These are phyloP conservation scores for Fusarium sp. DNA, from an alignment of 2,329 filamentous ascomycete species.

Conservation along the genomic window DNA sequence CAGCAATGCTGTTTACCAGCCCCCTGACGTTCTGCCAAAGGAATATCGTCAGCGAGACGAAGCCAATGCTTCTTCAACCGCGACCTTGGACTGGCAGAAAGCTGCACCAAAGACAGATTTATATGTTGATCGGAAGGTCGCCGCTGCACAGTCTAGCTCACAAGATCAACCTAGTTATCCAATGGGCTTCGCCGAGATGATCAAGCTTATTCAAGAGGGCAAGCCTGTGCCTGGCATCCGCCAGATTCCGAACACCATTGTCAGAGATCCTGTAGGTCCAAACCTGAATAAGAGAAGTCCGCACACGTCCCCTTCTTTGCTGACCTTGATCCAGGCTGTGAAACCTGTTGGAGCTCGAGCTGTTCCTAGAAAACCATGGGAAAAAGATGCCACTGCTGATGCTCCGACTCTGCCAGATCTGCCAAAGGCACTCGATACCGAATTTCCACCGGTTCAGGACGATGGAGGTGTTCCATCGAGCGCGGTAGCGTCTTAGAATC, in stretches of 20 bases:
- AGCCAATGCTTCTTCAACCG: constrained; percentile 23
- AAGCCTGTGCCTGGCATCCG: constrained; percentile 88
- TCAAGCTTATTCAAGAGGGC: constrained; percentile 85
- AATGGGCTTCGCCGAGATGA: constrained; percentile 85
- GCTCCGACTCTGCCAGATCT: constrained; percentile 35
- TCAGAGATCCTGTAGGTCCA: constrained; percentile 74
- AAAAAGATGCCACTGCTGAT: constrained; percentile 64
- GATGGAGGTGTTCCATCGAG: constrained; percentile 11
- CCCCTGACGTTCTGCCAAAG: constrained; percentile 56
- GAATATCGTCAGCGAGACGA: constrained; percentile 46
- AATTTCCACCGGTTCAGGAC: constrained; percentile 53
- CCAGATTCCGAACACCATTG: constrained; percentile 84
- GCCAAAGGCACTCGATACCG: constrained; percentile 51
- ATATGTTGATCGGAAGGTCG: constrained; percentile 57
- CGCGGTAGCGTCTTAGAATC: constrained; percentile 5
- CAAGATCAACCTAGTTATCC: constrained; percentile 77
- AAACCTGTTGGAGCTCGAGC: constrained; percentile 63
- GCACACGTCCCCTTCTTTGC: background rate
- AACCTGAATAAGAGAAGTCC: background rate
- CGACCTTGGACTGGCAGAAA: constrained; percentile 61
- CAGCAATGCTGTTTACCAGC: constrained; percentile 50
- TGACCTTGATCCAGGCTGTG: constrained; percentile 55
- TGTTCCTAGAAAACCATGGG: constrained; percentile 79
- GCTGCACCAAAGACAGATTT: constrained; percentile 64
- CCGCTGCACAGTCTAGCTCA: constrained; percentile 36